Evolutionary conservation across 306 rosid species (phyloP), one percentile per base, ranked within the genome.

Genomic region (Mucuna pruriens): DNA sequence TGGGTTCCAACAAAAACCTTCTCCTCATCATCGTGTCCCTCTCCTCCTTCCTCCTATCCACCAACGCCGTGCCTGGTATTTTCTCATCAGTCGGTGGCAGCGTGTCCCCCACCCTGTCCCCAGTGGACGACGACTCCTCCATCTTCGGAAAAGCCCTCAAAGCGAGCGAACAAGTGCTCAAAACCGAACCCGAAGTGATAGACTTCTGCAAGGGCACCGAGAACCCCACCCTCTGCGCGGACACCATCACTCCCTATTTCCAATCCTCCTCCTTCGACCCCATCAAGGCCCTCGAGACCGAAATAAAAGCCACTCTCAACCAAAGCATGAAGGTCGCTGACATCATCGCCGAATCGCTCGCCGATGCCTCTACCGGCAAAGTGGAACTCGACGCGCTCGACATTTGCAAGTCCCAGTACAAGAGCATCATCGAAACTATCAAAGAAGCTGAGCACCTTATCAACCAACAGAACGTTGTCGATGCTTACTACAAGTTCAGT

Each of bases 401-500:
- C 12, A 48, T 72, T 0, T 86, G 89, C 78, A 31, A 31, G 15
- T 12, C 31, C 0, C 51, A 61, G 2, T 83, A 83, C 15, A 20
- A 2, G 0, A 7, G 5, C 0, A 83, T 83, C 3, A 0, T 70
- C 33, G 70, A 69, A 2, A 17, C 68, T 1, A 4, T 83, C 6
- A 54, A 83, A 1, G 44, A 71, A 1, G 7, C 83, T 5, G 0
- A 38, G 29, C 44, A 16, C 0, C 10, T 39, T 16, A 1, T 31
- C 10, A 0, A 2, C 0, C 54, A 68, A 10, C 69, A 71, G 0
- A 65, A 83, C 13, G 64, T 83, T 8, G 86, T 72, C 1, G 86
- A 83, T 33, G 80, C 86, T 64, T 78, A 78, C 34, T 73, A 72
- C 80, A 55, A 78, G 72, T 64, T 84, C 45, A 58, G 6, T 34